Base-by-base conservation (phyloP, 148 eudicot genomes). In the Rhododendron kiyosumense region DNA sequence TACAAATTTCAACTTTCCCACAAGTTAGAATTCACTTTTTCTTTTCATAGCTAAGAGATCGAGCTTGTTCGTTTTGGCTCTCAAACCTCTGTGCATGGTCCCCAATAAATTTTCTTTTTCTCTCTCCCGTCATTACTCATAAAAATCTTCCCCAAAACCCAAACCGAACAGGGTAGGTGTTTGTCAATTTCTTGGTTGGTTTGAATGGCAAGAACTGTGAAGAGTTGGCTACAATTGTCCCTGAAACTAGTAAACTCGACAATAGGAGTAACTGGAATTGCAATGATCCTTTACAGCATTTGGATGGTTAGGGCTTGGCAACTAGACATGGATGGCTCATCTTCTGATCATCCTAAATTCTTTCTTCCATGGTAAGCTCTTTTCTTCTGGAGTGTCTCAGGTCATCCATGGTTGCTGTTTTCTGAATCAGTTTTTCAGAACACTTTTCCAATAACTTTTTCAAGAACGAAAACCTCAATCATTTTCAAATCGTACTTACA, bases 231-330 rank as follows among this genome's bases (percentile, higher is more conserved):
- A 43, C 84, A 61, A 85, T 32, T 61, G 57, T 82, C 84, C 41
- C 69, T 87, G 88, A 89, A 92, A 79, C 80, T 92, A 79, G 88
- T 80, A 7, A 81, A 85, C 78, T 81, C 84, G 1, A 22, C 86
- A 14, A 85, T 89, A 30, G 90, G 90, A 2, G 7, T 89, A 0
- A 83, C 79, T 12, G 94, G 94, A 8, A 85, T 91, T 36, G 86
- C 89, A 0, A 86, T 87, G 84, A 78, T 92, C 57, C 7, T 90
- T 45, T 94, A 91, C 78, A 88, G 93, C 14, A 15, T 85, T 0
- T 91, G 93, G 91, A 92, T 94, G 88, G 20, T 88, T 32, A 85
- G 85, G 26, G 89, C 83, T 86, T 90, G 93, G 89, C 54, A 90
- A 20, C 75, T 69, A n/a, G 92, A 87, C 59, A 82, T 34, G 3